These are phyloP conservation scores for Tuber calosporum DNA, from an alignment of 495 filamentous ascomycete species.

Conservation along the genomic window DNA sequence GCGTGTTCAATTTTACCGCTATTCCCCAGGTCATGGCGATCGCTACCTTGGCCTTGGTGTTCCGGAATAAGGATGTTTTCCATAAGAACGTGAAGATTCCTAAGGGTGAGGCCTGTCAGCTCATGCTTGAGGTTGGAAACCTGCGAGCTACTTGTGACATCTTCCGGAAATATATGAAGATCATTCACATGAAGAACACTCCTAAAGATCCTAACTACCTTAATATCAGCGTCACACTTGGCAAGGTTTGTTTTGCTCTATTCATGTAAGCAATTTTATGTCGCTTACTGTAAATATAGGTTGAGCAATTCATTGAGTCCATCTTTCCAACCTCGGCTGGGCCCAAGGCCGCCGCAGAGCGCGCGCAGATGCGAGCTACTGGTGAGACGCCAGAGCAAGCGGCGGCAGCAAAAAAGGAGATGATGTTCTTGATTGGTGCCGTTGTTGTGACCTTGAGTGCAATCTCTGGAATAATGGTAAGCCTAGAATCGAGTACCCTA, in stretches of 20 bases:
- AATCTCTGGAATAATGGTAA: slow-evolving; percentile 63
- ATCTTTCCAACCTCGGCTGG: slow-evolving; percentile 74
- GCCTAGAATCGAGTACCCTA: slow-evolving; percentile 19
- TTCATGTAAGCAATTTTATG: slow-evolving; percentile 15
- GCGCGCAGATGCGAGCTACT: slow-evolving; percentile 33
- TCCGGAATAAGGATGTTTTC: slow-evolving; percentile 85
- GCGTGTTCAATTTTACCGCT: slow-evolving; percentile 98
- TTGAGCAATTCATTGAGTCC: slow-evolving; percentile 93
- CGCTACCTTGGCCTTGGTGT: slow-evolving; percentile 82
- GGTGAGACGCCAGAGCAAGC: slow-evolving; percentile 44
- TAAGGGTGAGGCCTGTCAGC: slow-evolving; percentile 81
- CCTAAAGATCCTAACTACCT: slow-evolving; percentile 90
- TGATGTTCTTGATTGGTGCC: slow-evolving; percentile 57
- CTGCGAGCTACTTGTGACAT: slow-evolving; percentile 67
- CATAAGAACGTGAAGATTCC: slow-evolving; percentile 89
- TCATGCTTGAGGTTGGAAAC: slow-evolving; percentile 91
- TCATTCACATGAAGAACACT: slow-evolving; percentile 90
- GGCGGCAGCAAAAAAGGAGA: slow-evolving; percentile 51
- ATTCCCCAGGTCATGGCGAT: slow-evolving; percentile 99
- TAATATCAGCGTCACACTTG: slow-evolving; percentile 84
- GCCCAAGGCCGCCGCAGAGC: slow-evolving; percentile 44
- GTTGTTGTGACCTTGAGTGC: slow-evolving; percentile 54
- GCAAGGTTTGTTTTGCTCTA: slow-evolving; percentile 56
- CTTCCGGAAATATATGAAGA: slow-evolving; percentile 66
- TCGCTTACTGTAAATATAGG: slow-evolving; percentile 50